These are phyloP conservation scores for Mycena latifolia DNA, from an alignment of 768 basidiomycete genomes.

Conservation along the genomic window DNA sequence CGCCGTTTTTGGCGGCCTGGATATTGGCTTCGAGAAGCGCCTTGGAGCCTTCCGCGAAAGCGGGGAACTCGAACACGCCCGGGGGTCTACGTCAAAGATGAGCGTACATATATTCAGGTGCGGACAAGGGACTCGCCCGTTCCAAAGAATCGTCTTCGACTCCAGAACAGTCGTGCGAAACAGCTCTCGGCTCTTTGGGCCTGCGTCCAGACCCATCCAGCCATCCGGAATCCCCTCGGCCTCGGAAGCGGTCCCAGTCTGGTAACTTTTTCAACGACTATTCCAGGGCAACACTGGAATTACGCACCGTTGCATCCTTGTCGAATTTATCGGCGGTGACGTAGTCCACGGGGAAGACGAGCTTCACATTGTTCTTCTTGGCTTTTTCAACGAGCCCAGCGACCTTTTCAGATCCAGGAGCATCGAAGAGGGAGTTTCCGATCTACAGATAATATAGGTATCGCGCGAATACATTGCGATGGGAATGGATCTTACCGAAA, in stretches of 20 bases:
- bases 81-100: constrained; percentile 73
- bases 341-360: constrained; percentile 97
- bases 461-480: neutral
- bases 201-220: constrained; percentile 96
- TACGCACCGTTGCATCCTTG: constrained; percentile 84
- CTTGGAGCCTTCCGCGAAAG: constrained; percentile 89
- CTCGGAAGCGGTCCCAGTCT: constrained; percentile 86
- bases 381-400: constrained; percentile 89
- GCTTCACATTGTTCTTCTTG: constrained; percentile 89
- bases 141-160: constrained; percentile 98
- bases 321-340: constrained; percentile 95
- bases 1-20: constrained; percentile 87
- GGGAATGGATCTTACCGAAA: constrained; percentile 62
- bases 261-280: neutral
- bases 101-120: constrained; percentile 4
- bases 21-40: constrained; percentile 87
- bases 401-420: constrained; percentile 90
- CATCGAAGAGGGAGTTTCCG: constrained; percentile 94
- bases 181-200: constrained; percentile 83
- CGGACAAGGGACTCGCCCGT: constrained; percentile 68
- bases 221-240: constrained; percentile 89
- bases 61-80: constrained; percentile 97
- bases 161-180: constrained; percentile 86
- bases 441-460: constrained; percentile 65
- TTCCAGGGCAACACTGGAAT: neutral